A percentile compares a stretch with the other conserved stretches of the same genome.
phyloP scores from a whole-genome alignment of 345 rosid species.

The Hibiscus mutabilis region DNA sequence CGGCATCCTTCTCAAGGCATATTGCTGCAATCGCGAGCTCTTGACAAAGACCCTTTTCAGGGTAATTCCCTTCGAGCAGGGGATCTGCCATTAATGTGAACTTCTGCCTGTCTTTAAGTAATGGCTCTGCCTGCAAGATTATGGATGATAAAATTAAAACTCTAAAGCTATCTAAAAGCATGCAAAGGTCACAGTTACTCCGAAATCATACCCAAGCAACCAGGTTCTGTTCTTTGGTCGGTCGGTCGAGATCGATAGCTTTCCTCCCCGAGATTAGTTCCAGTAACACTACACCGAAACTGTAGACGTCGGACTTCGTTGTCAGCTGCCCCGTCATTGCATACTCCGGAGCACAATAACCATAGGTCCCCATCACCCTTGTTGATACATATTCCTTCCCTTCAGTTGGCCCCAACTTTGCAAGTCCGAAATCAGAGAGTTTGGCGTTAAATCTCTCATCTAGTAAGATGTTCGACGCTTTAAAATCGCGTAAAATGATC shows the following conservation, averaged over 20 bases:
- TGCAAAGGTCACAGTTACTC: background rate
- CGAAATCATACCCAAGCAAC: slow-evolving; percentile 43
- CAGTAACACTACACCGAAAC: slow-evolving; percentile 58
- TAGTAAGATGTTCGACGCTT: slow-evolving; percentile 60
- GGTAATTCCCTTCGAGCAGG: slow-evolving; percentile 39
- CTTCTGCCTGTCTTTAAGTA: slow-evolving; percentile 36
- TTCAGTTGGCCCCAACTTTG: slow-evolving; percentile 57
- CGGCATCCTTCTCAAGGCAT: slow-evolving; percentile 62
- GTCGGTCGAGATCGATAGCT: slow-evolving; percentile 41
- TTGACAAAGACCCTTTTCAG: slow-evolving; percentile 43
- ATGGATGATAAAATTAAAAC: background rate
- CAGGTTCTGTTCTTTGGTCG: slow-evolving; percentile 47
- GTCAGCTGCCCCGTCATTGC: slow-evolving; percentile 53
- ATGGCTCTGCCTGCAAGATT: slow-evolving; percentile 46
- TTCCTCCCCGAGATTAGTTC: slow-evolving; percentile 57
- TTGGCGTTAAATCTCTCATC: slow-evolving; percentile 47
- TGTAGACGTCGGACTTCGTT: slow-evolving; percentile 53
- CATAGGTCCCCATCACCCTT: slow-evolving; percentile 72
- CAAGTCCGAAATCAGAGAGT: slow-evolving; percentile 69
- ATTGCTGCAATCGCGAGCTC: slow-evolving; percentile 55
- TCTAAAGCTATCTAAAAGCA: background rate
- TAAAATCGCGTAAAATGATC: slow-evolving; percentile 56
- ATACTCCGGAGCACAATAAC: slow-evolving; percentile 70
- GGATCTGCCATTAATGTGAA: slow-evolving; percentile 42
- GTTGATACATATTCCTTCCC: slow-evolving; percentile 57